Evolutionary conservation across 495 filamentous ascomycete genomes (phyloP).

Genomic region (Bryoglossum gracile): DNA sequence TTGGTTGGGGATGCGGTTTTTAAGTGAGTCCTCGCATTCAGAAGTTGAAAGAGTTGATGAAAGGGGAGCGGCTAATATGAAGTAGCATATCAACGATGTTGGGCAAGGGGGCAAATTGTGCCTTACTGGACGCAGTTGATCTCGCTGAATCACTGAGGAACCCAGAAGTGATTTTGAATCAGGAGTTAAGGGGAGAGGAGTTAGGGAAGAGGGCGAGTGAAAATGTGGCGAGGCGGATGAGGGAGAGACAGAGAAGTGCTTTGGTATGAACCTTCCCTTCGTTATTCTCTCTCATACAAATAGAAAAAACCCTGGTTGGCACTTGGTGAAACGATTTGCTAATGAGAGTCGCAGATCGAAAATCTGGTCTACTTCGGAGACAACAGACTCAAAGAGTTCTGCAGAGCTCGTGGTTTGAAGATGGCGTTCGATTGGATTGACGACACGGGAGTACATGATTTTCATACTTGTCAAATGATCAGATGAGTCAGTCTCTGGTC

Average conservation of each 20-base stretch:
- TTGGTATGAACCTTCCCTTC: not conserved
- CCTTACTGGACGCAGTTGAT: slow-evolving; percentile 18
- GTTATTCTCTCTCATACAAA: too few relatives aligned
- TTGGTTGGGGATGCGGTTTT: slow-evolving; percentile 23
- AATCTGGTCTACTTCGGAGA: slow-evolving; percentile 17
- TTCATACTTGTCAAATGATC: too few relatives aligned
- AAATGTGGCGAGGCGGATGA: slow-evolving; percentile 13
- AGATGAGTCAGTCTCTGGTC: not conserved
- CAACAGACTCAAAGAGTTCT: slow-evolving; percentile 10
- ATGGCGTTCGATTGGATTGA: slow-evolving; percentile 16
- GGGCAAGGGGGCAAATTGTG: slow-evolving; percentile 23
- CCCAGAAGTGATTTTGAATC: not conserved
- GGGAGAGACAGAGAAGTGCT: slow-evolving; percentile 11
- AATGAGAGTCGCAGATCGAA: slow-evolving; percentile 12
- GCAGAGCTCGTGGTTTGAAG: slow-evolving; percentile 2
- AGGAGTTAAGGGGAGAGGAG: not conserved
- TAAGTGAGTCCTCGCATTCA: slow-evolving; percentile 9
- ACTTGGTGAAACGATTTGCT: too few relatives aligned
- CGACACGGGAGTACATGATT: slow-evolving; percentile 3
- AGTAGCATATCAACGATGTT: slow-evolving; percentile 22
- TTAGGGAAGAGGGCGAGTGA: slow-evolving; percentile 4
- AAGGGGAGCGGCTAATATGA: too few relatives aligned
- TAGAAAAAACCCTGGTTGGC: too few relatives aligned
- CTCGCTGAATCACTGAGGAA: slow-evolving; percentile 7
- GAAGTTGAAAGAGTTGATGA: too few relatives aligned